A percentile compares a stretch with the other conserved stretches of the same genome.
Conservation (phyloP, 2,329 filamentous ascomycete genomes). For the Alternaria panax region DNA sequence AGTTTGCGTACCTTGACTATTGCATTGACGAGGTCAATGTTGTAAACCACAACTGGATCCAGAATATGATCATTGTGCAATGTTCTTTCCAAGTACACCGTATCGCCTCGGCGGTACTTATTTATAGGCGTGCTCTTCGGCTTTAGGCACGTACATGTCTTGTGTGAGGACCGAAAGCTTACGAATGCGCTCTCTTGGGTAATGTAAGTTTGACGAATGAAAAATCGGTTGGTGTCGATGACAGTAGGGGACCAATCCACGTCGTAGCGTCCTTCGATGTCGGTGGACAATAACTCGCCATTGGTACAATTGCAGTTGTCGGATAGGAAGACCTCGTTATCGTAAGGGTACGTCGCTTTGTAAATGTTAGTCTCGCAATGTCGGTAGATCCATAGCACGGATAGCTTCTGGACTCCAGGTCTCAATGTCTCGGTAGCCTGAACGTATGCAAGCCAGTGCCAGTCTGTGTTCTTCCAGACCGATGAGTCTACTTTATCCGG, state of each 20-base stretch:
- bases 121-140: conserved; percentile 16
- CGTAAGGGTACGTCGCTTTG: conserved; percentile 70
- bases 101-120: conserved; percentile 63
- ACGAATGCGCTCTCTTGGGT: conserved; percentile 68
- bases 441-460: conserved; percentile 75
- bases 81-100: conserved; percentile 60
- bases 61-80: conserved; percentile 49
- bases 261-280: conserved; percentile 65
- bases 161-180: conserved; percentile 63
- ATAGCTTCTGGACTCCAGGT: conserved; percentile 57
- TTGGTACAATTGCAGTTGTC: conserved; percentile 76
- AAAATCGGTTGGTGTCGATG: conserved; percentile 58
- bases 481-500: conserved; percentile 57
- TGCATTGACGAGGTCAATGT: conserved; percentile 38
- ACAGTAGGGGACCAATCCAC: conserved; percentile 65
- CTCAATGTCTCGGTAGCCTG: conserved; percentile 54
- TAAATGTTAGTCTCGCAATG: conserved; percentile 75
- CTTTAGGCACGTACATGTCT: conserved; percentile 59
- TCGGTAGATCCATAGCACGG: conserved; percentile 77
- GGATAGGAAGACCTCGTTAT: conserved; percentile 78
- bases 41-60: conserved; percentile 68
- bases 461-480: conserved; percentile 63
- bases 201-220: conserved; percentile 75
- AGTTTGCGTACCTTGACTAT: conserved; percentile 61
- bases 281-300: conserved; percentile 59